These are phyloP conservation scores for Nyctanthes arbortristis DNA, from an alignment of 257 asterid species.

Conservation along the genomic window DNA sequence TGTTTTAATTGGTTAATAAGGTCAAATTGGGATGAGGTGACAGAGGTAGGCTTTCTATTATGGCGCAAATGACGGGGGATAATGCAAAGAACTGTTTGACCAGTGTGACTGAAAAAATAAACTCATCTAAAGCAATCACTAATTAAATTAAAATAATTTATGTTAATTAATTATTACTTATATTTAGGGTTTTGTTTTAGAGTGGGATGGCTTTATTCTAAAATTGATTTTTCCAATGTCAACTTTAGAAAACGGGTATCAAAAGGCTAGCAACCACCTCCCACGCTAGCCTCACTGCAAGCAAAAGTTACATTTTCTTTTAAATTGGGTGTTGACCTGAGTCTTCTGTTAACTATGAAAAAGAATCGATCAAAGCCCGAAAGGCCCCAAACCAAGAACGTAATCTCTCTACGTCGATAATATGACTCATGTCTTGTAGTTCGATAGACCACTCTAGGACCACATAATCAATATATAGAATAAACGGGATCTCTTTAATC, in stretches of 20 bases:
- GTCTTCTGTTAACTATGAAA: too few species aligned
- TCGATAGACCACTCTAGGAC: neutral
- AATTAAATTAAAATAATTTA: too few species aligned
- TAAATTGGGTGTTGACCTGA: too few species aligned
- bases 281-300: neutral
- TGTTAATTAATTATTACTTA: neutral
- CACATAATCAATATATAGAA: neutral
- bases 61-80: constrained; percentile 48
- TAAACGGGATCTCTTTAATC: neutral
- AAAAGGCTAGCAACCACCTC: neutral
- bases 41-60: neutral
- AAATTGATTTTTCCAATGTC: neutral
- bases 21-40: constrained; percentile 13
- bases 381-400: too few species aligned
- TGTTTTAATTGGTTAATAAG: neutral
- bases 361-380: too few species aligned
- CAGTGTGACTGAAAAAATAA: neutral
- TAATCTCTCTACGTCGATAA: too few species aligned
- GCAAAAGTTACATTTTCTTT: neutral
- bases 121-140: too few species aligned
- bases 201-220: neutral
- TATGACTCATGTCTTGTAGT: too few species aligned
- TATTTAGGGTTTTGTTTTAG: neutral
- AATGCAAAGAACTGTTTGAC: constrained; percentile 2
- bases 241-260: neutral